Evolutionary conservation across 129 eudicot species (phyloP), one percentile per base, ranked within the genome.

Genomic region (Lactuca saligna): DNA sequence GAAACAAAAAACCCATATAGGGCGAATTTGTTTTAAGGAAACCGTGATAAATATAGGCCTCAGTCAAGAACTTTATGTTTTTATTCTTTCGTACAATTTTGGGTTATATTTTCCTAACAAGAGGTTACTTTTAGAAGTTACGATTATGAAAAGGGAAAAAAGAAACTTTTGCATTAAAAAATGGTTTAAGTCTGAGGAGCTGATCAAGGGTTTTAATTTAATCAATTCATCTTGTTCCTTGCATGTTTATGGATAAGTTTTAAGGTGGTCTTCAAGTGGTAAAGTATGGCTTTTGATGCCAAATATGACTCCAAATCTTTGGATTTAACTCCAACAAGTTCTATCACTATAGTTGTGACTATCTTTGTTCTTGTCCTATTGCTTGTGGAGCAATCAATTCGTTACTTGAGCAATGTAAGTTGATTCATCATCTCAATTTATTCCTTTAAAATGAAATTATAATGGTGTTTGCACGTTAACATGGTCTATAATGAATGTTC

Each of bases 251-350:
- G 8, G 14, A 34, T 44, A 55, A 1, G 38, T 34, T 34, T 34
- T 42, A 7, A 7, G 1, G 8, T 42, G 10, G 0, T 42, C 48
- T 46, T 46, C 0, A 46, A 17, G 7, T 51, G 51, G 70, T 61
- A 74, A 61, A 59, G 66, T 49, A 79, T 79, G 83, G 33, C 70
- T n/a, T 73, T 72, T 5, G 88, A 80, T 57, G 60, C 57, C 51
- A 51, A 57, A 6, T 73, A 94, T 77, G 99, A 94, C 71, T 61
- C 82, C 58, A 78, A 97, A 75, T 90, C 99, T 54, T 75, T 90
- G 84, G 99, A 90, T 74, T 83, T 89, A 62, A 94, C 99, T 63
- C 97, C 99, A 75, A 90, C 99, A 73, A 87, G 97, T 97, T 94
- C 97, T 64, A 96, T 94, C 66, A 94, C 97, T 65, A 75, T 93